phyloP scores from a whole-genome alignment of 1,284 basidiomycete species.

The Sporisorium sorghi region DNA sequence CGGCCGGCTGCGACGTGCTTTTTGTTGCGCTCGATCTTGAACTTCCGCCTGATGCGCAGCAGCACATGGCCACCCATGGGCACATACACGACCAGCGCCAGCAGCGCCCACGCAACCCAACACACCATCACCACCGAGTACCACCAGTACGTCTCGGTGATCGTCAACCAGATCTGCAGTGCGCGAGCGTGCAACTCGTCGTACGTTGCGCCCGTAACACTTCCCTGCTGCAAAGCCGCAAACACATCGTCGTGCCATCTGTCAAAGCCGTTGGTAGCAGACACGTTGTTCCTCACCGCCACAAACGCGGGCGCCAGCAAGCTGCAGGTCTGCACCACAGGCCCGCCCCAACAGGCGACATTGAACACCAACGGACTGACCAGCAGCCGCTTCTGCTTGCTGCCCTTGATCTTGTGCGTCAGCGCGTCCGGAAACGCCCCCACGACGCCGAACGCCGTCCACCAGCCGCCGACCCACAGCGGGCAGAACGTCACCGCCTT shows the following conservation, averaged over 20 bases:
- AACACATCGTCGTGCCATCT: slow-evolving; percentile 7
- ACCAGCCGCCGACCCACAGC: slow-evolving; percentile 35
- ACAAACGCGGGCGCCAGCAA: slow-evolving; percentile 17
- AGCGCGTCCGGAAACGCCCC: slow-evolving; percentile 42
- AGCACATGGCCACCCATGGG: slow-evolving; percentile 34
- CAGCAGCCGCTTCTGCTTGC: slow-evolving; percentile 24
- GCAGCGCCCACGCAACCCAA: slow-evolving; percentile 23
- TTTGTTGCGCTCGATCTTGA: slow-evolving; percentile 9
- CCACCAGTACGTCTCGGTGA: slow-evolving; percentile 31
- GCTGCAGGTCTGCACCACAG: slow-evolving; percentile 14
- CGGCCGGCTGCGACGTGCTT: neutral
- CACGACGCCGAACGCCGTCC: slow-evolving; percentile 23
- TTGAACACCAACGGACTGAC: slow-evolving; percentile 32
- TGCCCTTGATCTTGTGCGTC: slow-evolving; percentile 17
- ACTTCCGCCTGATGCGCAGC: slow-evolving; percentile 15
- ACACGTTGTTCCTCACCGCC: slow-evolving; percentile 1
- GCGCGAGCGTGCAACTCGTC: neutral
- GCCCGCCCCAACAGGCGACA: slow-evolving; percentile 21
- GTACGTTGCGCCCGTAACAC: neutral
- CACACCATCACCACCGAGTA: slow-evolving; percentile 14
- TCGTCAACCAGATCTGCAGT: slow-evolving; percentile 19
- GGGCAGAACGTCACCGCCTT: slow-evolving; percentile 22
- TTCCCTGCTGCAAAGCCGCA: neutral
- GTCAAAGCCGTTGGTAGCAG: slow-evolving; percentile 3
- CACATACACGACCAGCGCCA: slow-evolving; percentile 11